These are phyloP conservation scores for Phytophthora ohioensis DNA, from an alignment of 352 stramenopile species.

Conservation along the genomic window DNA sequence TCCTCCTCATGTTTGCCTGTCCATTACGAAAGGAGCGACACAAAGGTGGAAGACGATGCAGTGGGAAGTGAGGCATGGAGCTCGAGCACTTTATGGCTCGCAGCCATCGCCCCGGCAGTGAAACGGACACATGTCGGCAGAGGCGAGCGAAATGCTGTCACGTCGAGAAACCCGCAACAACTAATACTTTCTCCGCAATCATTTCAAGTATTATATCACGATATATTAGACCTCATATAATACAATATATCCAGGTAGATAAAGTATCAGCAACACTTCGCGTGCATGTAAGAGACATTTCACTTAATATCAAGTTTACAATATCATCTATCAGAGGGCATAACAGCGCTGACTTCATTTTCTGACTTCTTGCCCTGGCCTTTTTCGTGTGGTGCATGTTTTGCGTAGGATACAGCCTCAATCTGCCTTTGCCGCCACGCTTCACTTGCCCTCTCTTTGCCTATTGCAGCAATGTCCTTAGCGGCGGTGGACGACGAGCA, in stretches of 20 bases:
- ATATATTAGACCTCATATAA: neutral
- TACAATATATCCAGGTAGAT: neutral
- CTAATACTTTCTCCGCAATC: neutral
- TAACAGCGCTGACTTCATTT: slow-evolving; percentile 23
- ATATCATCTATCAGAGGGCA: slow-evolving; percentile 13
- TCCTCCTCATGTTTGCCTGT: slow-evolving; percentile 13
- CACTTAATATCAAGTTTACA: neutral
- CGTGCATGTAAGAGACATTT: neutral
- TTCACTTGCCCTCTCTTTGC: slow-evolving; percentile 10
- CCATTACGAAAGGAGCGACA: slow-evolving; percentile 13
- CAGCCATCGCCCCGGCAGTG: neutral
- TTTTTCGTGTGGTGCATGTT: neutral
- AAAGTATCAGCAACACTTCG: neutral
- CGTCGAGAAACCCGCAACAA: slow-evolving; percentile 8
- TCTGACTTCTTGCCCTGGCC: slow-evolving; percentile 14
- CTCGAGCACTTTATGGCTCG: neutral
- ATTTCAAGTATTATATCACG: neutral
- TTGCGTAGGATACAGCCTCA: slow-evolving; percentile 18
- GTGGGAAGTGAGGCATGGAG: slow-evolving; percentile 23
- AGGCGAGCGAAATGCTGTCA: slow-evolving; percentile 24
- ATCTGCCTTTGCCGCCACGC: slow-evolving; percentile 1
- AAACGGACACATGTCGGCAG: slow-evolving; percentile 10
- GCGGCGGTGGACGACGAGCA: slow-evolving; percentile 57
- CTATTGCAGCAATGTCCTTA: slow-evolving; percentile 30
- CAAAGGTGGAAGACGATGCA: slow-evolving; percentile 8